Conservation (phyloP, 2,329 filamentous ascomycete genomes). For the Aspergillus pseudoglaucus region DNA sequence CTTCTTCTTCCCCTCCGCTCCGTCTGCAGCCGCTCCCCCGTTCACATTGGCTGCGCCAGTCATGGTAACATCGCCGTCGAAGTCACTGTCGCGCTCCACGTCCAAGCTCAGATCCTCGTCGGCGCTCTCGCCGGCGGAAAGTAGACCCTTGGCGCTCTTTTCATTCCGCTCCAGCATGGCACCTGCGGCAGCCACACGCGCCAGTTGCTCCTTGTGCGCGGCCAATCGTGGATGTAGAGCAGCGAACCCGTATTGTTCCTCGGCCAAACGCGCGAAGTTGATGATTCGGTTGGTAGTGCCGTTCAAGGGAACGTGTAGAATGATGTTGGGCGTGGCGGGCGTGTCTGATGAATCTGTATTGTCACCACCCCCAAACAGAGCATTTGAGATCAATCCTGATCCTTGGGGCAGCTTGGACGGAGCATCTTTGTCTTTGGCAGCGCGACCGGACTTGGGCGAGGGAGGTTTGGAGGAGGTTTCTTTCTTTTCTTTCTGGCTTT, state of each 20-base stretch:
- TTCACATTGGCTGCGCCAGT: conserved; percentile 46
- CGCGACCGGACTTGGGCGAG: conserved; percentile 50
- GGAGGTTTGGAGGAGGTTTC: conserved; percentile 44
- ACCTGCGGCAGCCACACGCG: conserved; percentile 81
- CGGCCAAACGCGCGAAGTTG: conserved; percentile 90
- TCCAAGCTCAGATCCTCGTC: conserved; percentile 81
- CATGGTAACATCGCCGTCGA: conserved; percentile 42
- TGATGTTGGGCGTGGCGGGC: conserved; percentile 63
- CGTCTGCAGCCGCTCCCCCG: conserved; percentile 46
- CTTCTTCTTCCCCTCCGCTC: conserved; percentile 67
- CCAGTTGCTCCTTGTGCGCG: conserved; percentile 78
- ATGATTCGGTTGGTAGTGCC: conserved; percentile 84
- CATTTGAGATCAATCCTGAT: conserved; percentile 58
- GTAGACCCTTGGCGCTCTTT: conserved; percentile 56
- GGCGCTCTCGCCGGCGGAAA: conserved; percentile 66
- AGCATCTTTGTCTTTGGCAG: conserved; percentile 52
- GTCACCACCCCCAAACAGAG: conserved; percentile 51
- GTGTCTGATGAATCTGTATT: conserved; percentile 38
- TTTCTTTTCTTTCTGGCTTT: conserved; percentile 33
- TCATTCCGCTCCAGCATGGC: conserved; percentile 73
- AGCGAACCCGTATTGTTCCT: conserved; percentile 90
- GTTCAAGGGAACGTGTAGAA: conserved; percentile 73
- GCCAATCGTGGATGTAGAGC: conserved; percentile 87
- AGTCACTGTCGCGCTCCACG: conserved; percentile 63
- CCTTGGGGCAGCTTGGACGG: conserved; percentile 53